Evolutionary conservation across 225 moss, liverwort and hornwort species (phyloP).

Genomic region (Pseudoscleropodium purum): DNA sequence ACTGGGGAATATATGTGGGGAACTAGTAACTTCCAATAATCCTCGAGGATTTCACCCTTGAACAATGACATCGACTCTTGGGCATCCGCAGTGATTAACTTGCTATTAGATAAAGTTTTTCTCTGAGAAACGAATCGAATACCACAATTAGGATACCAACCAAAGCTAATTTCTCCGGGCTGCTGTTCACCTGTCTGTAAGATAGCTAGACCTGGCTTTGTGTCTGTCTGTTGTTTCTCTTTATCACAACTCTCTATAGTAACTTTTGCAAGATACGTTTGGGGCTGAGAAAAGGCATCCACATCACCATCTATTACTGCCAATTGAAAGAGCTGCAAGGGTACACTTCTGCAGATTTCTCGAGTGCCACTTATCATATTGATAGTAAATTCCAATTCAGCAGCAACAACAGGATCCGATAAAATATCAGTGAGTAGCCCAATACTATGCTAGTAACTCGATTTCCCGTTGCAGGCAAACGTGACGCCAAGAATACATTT

Average conservation of each 20-base stretch:
- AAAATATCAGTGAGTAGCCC: neutral
- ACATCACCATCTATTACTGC: conserved; percentile 89
- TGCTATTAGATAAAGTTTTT: conserved; percentile 2
- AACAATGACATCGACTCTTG: conserved; percentile 7
- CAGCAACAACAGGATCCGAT: conserved; percentile 51
- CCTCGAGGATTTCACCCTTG: conserved; percentile 13
- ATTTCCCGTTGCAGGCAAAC: neutral
- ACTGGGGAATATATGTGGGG: conserved; percentile 75
- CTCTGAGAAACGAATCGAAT: conserved; percentile 18
- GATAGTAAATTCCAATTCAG: conserved; percentile 50
- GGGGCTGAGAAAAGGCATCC: conserved; percentile 57
- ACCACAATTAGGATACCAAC: conserved; percentile 28
- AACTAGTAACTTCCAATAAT: conserved; percentile 11
- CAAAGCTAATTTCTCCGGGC: conserved; percentile 13
- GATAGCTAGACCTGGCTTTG: conserved; percentile 41
- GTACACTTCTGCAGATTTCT: conserved; percentile 73
- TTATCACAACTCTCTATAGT: conserved; percentile 19
- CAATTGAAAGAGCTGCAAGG: conserved; percentile 63
- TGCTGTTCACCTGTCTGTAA: conserved; percentile 29
- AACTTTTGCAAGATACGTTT: conserved; percentile 47
- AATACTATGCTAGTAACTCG: neutral
- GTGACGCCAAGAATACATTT: neutral
- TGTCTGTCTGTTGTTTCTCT: conserved; percentile 36
- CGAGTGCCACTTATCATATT: conserved; percentile 67
- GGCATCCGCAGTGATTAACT: neutral